Conservation (phyloP, 805 yeast genomes). For the Dipodascopsis uninucleata region DNA sequence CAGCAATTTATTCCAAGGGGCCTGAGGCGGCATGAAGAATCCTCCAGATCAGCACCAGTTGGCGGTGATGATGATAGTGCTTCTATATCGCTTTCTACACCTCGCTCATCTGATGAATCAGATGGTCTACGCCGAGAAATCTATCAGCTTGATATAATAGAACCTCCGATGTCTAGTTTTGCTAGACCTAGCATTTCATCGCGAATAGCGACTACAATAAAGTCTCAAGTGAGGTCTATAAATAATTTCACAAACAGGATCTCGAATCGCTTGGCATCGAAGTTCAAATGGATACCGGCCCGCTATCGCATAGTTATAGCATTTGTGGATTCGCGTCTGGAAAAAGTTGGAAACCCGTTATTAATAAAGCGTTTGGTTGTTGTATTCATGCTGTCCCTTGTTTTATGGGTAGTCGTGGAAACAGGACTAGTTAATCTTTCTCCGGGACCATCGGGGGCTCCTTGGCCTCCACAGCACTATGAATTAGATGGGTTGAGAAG, state of each 20-base stretch:
- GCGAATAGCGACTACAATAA: constrained; percentile 15
- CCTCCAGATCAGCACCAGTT: background rate
- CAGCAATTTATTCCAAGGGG: constrained; percentile 18
- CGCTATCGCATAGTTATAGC: constrained; percentile 36
- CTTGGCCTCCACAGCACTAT: constrained; percentile 47
- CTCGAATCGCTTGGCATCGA: constrained; percentile 5
- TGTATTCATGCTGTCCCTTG: constrained; percentile 57
- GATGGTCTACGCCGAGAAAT: constrained; percentile 29
- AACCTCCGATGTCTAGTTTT: constrained; percentile 24
- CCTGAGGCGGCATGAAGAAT: constrained; percentile 8
- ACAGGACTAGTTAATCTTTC: constrained; percentile 58
- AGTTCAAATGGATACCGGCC: constrained; percentile 1
- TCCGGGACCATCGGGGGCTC: background rate
- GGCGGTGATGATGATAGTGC: background rate
- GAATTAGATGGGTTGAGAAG: constrained; percentile 52
- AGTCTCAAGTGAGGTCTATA: no score
- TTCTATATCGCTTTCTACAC: constrained; percentile 18
- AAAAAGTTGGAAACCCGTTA: constrained; percentile 78
- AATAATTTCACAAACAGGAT: no score
- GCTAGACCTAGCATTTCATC: constrained; percentile 19
- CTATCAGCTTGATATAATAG: constrained; percentile 48
- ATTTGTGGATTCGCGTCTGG: constrained; percentile 48
- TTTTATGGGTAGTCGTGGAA: constrained; percentile 55
- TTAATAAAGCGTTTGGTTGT: constrained; percentile 74
- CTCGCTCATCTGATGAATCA: constrained; percentile 21